Evolutionary conservation across 2,329 filamentous ascomycete genomes (phyloP).

Genomic region (Huntiella decipiens): DNA sequence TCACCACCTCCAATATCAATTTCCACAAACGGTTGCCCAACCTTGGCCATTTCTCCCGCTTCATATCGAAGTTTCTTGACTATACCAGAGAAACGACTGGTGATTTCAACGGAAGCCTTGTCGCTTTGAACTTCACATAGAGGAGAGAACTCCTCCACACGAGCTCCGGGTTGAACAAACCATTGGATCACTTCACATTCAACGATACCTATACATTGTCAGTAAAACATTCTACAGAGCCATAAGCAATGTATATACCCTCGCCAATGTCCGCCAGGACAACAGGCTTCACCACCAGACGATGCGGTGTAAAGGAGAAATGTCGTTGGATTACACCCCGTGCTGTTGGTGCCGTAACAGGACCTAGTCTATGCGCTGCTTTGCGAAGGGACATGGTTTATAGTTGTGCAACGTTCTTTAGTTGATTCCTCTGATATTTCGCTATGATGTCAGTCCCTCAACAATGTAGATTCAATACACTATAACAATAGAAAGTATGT

Average conservation of each 20-base stretch:
- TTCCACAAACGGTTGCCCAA: slow-evolving; percentile 84
- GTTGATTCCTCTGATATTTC: too few relatives aligned
- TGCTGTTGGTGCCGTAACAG: slow-evolving; percentile 14
- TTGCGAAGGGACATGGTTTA: too few relatives aligned
- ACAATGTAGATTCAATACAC: too few relatives aligned
- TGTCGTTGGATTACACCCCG: background rate
- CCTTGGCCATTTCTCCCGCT: slow-evolving; percentile 86
- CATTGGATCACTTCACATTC: slow-evolving; percentile 99
- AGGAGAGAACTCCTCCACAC: slow-evolving; percentile 94
- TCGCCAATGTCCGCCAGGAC: slow-evolving; percentile 73
- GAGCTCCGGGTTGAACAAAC: slow-evolving; percentile 92
- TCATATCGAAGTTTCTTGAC: slow-evolving; percentile 96
- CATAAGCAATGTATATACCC: slow-evolving; percentile 27
- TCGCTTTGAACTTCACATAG: slow-evolving; percentile 97
- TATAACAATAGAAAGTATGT: too few relatives aligned
- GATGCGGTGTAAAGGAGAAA: too few relatives aligned
- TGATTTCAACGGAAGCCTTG: slow-evolving; percentile 83
- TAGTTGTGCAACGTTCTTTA: too few relatives aligned
- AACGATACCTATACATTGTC: slow-evolving; percentile 52
- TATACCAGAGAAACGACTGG: slow-evolving; percentile 81
- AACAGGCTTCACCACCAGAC: slow-evolving; percentile 53
- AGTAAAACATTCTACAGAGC: background rate
- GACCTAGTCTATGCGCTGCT: too few relatives aligned
- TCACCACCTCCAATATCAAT: slow-evolving; percentile 77
- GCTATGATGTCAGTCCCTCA: too few relatives aligned